Evolutionary conservation across 192 early-diverging fungal genomes (phyloP).

Genomic region (Backusella sp.): DNA sequence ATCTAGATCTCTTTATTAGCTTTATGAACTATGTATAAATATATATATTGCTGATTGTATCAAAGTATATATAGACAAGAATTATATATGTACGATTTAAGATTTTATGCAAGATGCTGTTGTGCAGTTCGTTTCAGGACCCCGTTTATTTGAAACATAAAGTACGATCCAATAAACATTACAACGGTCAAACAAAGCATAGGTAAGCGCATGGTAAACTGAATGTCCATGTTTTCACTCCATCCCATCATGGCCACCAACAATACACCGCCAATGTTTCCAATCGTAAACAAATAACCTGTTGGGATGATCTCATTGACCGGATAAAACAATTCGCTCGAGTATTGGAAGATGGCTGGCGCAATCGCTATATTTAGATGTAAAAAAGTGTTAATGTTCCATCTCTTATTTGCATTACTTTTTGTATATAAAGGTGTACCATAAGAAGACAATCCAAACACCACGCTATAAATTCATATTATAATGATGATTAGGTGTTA

Average conservation of each 20-base stretch:
- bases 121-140: slow-evolving; percentile 22
- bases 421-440: slow-evolving; percentile 21
- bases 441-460: slow-evolving; percentile 38
- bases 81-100: neutral
- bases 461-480: slow-evolving; percentile 16
- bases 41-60: neutral
- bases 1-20: neutral
- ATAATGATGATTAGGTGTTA: neutral
- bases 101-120: slow-evolving; percentile 9
- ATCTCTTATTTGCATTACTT: neutral
- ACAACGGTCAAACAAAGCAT: slow-evolving; percentile 15
- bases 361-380: slow-evolving; percentile 34
- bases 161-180: slow-evolving; percentile 13
- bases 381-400: neutral
- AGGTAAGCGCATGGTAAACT: slow-evolving; percentile 42
- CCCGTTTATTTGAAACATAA: slow-evolving; percentile 21
- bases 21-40: neutral
- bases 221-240: slow-evolving; percentile 17
- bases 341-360: slow-evolving; percentile 43
- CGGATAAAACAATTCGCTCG: slow-evolving; percentile 36
- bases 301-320: slow-evolving; percentile 42
- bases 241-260: slow-evolving; percentile 41
- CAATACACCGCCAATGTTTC: slow-evolving; percentile 36
- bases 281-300: slow-evolving; percentile 35
- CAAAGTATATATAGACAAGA: neutral